Percentiles rank a stretch among this genome's conserved stretches.
These are phyloP conservation scores for Globisporangium viniferum DNA, from an alignment of 352 stramenopile genomes.

Conservation along the genomic window DNA sequence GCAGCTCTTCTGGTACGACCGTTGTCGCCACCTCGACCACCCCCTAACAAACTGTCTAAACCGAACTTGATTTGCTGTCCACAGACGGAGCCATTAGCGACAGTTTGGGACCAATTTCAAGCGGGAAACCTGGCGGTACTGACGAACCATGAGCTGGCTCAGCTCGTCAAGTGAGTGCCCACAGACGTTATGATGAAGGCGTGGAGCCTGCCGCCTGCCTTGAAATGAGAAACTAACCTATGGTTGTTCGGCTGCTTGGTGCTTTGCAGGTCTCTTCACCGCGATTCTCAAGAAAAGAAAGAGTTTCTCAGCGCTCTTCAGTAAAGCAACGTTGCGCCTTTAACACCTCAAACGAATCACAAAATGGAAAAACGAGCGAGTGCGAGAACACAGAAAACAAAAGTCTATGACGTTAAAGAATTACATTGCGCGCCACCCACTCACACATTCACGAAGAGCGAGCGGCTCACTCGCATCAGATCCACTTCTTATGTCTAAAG, in stretches of 20 bases:
- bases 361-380: neutral
- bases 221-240: no score
- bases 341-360: neutral
- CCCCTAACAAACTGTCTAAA: neutral
- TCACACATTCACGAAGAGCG: neutral
- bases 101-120: slow-evolving; percentile 53
- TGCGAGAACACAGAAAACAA: neutral
- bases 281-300: slow-evolving; percentile 54
- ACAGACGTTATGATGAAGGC: neutral
- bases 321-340: slow-evolving; percentile 1
- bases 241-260: no score
- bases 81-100: slow-evolving; percentile 65
- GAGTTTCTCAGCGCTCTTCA: slow-evolving; percentile 35
- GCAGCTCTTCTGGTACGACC: slow-evolving; percentile 42
- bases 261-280: slow-evolving; percentile 36
- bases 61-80: neutral
- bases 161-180: slow-evolving; percentile 42
- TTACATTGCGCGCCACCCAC: neutral
- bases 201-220: neutral
- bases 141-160: slow-evolving; percentile 36
- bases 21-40: neutral
- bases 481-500: slow-evolving; percentile 85
- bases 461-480: slow-evolving; percentile 30
- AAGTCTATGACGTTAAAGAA: slow-evolving; percentile 13
- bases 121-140: slow-evolving; percentile 40